Conservation (phyloP, 169 alveolate species). For the Eimeria acervulina region DNA sequence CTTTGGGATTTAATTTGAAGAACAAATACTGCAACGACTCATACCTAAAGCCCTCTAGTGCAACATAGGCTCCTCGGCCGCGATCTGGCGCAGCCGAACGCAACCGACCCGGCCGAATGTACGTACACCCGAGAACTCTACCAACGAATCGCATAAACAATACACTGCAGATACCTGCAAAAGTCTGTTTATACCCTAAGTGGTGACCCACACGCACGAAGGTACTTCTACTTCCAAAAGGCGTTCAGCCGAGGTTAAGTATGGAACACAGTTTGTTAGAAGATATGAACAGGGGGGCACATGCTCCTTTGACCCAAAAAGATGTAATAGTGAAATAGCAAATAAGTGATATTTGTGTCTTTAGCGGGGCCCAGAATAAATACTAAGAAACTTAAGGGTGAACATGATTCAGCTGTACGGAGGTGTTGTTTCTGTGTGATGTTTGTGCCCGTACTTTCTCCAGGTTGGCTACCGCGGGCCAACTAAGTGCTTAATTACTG, state of each 20-base stretch:
- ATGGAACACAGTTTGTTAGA: background rate
- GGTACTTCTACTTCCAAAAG: background rate
- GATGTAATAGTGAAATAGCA: background rate
- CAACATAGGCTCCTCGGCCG: background rate
- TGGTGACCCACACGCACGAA: background rate
- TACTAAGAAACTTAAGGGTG: background rate
- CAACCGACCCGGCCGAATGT: background rate
- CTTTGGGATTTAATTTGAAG: background rate
- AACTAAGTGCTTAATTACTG: background rate
- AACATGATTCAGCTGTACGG: background rate
- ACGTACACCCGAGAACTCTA: background rate
- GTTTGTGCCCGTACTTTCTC: no score
- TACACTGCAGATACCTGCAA: background rate
- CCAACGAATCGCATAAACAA: background rate
- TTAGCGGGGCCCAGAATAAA: background rate
- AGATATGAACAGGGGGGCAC: background rate
- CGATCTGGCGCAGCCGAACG: constrained; percentile 1
- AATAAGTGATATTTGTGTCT: background rate
- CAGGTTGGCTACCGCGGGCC: background rate
- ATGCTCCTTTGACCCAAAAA: background rate
- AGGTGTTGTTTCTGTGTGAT: background rate
- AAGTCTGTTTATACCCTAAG: background rate
- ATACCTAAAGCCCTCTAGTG: background rate
- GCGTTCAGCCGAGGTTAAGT: background rate
- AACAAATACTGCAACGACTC: background rate